Base-by-base conservation (phyloP, 306 rosid genomes). In the Dryas alaskensis region DNA sequence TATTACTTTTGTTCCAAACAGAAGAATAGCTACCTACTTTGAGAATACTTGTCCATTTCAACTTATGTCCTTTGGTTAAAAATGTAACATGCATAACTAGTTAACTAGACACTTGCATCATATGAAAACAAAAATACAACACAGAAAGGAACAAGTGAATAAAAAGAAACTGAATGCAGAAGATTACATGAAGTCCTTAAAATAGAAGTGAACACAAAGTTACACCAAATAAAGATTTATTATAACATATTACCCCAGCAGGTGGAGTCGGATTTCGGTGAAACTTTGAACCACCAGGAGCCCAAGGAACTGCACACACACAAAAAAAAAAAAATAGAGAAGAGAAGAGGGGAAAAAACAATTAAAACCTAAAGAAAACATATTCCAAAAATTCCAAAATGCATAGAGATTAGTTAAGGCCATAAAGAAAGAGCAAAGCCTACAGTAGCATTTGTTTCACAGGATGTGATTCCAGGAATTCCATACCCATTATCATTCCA, bases 241-340 rank as follows among this genome's bases (percentile, higher is more conserved):
- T 43, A 74, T 27, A 53, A 74, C 17, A 59, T 79, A 86, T 88
- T 87, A 94, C 98, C 92, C 98, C 99, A 17, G 83, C 6, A 75
- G 97, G 97, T 51, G 99, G 99, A 83, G 87, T 61, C 52, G 99
- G 97, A 79, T 94, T 94, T 70, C 99, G 91, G 60, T 87, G 85
- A 79, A 92, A 94, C 90, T 89, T 94, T 53, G 95, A 85, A 83
- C 99, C 99, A 68, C 97, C 99, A 0, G 99, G 99, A 61, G 96
- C 96, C 99, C 99, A 94, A 25, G 99, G 99, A 84, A 92, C 99
- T 94, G 72, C 77, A 68, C 58, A 85, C 0, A 2, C 40, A 44
- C 27, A 88, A 8, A 73, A 60, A 64, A 64, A 12, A 31, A 31
- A 31, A 31, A 31, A 31, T 31, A 46, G 58, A 17, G 51, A 78